These are phyloP conservation scores for Parafenestella ontariensis DNA, from an alignment of 2,329 filamentous ascomycete species.

Conservation along the genomic window DNA sequence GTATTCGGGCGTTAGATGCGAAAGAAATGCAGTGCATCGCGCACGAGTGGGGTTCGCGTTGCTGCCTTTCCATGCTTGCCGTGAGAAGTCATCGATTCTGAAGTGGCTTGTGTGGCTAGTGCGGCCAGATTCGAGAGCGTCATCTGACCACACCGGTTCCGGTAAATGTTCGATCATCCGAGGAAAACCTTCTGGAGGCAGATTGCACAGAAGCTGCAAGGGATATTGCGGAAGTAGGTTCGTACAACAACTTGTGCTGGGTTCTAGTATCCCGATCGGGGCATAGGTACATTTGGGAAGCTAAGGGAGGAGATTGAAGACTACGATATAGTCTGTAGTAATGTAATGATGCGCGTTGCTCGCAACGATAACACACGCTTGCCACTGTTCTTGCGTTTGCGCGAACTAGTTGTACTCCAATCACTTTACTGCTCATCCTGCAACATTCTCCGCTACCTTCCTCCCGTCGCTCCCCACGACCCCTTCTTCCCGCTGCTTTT, in stretches of 20 bases:
- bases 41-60: constrained; percentile 14
- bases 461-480: constrained; percentile 51
- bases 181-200: neutral
- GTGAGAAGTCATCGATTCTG: constrained; percentile 25
- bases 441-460: constrained; percentile 55
- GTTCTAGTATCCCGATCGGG: neutral
- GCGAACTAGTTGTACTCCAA: neutral
- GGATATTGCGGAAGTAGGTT: neutral
- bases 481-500: constrained; percentile 50
- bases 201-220: constrained; percentile 8
- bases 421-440: constrained; percentile 40
- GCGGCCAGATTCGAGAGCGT: constrained; percentile 31
- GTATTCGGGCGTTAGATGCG: constrained; percentile 5
- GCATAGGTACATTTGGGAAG: neutral
- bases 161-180: constrained; percentile 10
- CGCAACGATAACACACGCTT: neutral
- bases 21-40: constrained; percentile 3
- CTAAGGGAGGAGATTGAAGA: no score
- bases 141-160: constrained; percentile 4
- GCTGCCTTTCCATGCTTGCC: constrained; percentile 27
- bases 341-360: neutral
- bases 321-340: neutral
- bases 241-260: neutral
- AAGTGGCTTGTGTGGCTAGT: constrained; percentile 27
- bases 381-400: neutral